Evolutionary conservation across 441 rosid species (phyloP).

Genomic region (Populus hybrid): DNA sequence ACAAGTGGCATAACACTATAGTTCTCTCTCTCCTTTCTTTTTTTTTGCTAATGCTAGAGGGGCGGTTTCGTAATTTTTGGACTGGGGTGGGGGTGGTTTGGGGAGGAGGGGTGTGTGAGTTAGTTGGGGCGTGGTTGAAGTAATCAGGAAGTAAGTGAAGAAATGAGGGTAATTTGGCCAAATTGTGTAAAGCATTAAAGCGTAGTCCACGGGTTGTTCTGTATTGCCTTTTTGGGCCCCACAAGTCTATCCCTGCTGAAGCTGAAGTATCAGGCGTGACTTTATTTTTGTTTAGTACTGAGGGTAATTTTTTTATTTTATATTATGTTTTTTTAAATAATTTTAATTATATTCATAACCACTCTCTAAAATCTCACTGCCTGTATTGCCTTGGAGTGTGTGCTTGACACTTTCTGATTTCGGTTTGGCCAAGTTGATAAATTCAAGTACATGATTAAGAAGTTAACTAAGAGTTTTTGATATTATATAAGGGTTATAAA

Average conservation of each 20-base stretch:
- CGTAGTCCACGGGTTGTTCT: background rate
- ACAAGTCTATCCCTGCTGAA: background rate
- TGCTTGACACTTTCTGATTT: background rate
- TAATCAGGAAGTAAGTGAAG: background rate
- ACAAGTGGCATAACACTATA: background rate
- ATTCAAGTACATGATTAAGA: background rate
- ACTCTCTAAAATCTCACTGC: background rate
- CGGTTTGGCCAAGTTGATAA: background rate
- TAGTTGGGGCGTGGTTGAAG: slow-evolving; percentile 7
- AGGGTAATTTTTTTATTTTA: no score
- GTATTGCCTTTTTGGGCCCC: slow-evolving; percentile 1
- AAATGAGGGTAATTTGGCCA: background rate
- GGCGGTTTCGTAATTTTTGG: background rate
- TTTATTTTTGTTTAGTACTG: background rate
- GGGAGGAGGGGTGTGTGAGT: background rate
- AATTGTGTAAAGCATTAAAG: background rate
- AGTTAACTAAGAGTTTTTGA: no score
- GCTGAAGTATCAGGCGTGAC: background rate
- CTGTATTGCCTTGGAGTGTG: background rate
- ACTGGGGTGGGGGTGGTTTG: slow-evolving; percentile 17
- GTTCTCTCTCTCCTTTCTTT: background rate
- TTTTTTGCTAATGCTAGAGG: background rate
- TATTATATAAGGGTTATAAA: no score
- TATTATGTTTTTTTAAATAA: no score
- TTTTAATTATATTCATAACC: no score